Conservation (phyloP, 2,329 filamentous ascomycete species). For the Aspergillus japonicus region DNA sequence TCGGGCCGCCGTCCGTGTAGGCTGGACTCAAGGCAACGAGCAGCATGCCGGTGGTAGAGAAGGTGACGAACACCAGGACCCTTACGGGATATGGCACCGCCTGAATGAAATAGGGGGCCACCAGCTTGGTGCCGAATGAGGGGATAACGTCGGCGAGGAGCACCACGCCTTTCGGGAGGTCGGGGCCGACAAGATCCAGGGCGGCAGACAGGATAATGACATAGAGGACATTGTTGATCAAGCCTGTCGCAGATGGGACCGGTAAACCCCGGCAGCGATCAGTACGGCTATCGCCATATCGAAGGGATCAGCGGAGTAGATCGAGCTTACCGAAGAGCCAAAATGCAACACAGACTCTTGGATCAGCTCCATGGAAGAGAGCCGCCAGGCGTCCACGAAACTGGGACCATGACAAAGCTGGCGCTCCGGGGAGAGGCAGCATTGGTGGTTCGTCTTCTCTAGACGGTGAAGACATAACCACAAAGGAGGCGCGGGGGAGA, state of each 20-base stretch:
- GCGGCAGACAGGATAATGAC: conserved; percentile 95
- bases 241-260: conserved; percentile 52
- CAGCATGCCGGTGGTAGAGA: conserved; percentile 85
- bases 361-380: conserved; percentile 66
- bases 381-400: conserved; percentile 66
- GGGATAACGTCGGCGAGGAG: conserved; percentile 91
- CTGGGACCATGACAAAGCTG: conserved; percentile 68
- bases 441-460: conserved; percentile 27
- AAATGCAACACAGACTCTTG: conserved; percentile 74
- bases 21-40: conserved; percentile 77
- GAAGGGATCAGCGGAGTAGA: not conserved
- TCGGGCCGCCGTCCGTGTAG: conserved; percentile 55
- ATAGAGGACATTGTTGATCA: conserved; percentile 97
- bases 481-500: not conserved
- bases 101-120: conserved; percentile 93
- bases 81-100: conserved; percentile 75
- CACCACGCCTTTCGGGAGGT: conserved; percentile 85
- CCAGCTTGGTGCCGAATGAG: conserved; percentile 81
- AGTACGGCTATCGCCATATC: not conserved
- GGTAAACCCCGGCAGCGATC: not conserved
- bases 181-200: conserved; percentile 86
- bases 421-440: conserved; percentile 58
- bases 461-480: conserved; percentile 25
- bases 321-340: conserved; percentile 79
- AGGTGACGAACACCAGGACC: conserved; percentile 68